Base-by-base conservation (phyloP, 2,329 filamentous ascomycete genomes). In the Penicillium sp. region DNA sequence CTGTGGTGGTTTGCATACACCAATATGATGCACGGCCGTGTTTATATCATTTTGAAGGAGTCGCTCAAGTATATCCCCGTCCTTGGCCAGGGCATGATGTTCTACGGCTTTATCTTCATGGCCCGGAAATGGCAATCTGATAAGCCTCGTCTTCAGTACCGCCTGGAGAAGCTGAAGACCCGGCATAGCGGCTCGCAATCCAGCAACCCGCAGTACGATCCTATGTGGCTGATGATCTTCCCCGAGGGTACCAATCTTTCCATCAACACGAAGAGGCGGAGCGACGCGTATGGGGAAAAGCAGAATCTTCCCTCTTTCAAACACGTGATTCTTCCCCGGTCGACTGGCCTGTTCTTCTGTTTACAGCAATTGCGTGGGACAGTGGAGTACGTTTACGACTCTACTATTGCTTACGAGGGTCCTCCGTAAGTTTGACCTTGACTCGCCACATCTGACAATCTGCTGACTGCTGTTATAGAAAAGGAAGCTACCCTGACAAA, bases 321-420 rank as follows among this genome's bases (percentile, higher is more conserved):
- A 50, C 77, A 84, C 56, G 70, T 76, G 49, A 69, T 84, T n/a
- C 64, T 84, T 28, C 81, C 81, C 1, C 72, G 81, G 37, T 79
- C 77, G 46, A 84, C 79, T 3, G 81, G 81, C 2, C 62, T 84
- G 5, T 74, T 76, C 31, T 84, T 82, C 62, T 83, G 80, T 58
- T 60, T 84, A 38, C 75, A 82, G 46, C 76, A 84, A 54, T 57
- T 84, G 40, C 72, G 69, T 34, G 72, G 76, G 7, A 80, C 78
- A 0, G 78, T 81, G n/a, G 77, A 82, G 22, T 84, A 77, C 73
- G 69, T 84, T 1, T 84, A 84, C 57, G 81, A 84, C 57, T 96
- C 90, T 68, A 97, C 93, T 0, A 85, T 98, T 46, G 90, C 89
- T 4, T 98, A 98, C 63, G 91, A 96, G 69, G 91, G 93, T 11